Base-by-base conservation (phyloP, 1,139 yeast species). In the Taphrina pruni region DNA sequence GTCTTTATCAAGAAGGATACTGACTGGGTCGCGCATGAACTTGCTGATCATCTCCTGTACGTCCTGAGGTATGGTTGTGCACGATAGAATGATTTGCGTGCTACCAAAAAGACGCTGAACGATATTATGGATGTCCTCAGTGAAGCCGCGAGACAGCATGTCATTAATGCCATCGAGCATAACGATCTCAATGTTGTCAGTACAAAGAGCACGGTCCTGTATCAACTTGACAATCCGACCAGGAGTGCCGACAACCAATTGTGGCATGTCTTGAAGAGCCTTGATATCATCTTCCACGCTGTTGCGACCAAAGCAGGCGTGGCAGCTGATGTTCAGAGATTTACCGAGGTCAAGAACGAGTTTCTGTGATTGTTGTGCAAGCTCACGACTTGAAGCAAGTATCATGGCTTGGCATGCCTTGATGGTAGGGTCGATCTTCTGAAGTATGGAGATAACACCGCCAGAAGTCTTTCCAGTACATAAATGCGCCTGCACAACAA, bases 401-500 rank as follows among this genome's bases (percentile, higher is more conserved):
- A 94, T 92, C 81, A 94, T 86, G 77, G 97, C 75, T 70, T 62
- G 68, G 12, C 60, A 41, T 55, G 67, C 68, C 95, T 83, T 90
- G 95, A 78, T 94, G 88, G 80, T 38, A 21, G 58, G 84, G 70
- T 60, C 75, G 72, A 57, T 73, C 58, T 66, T 72, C 65, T 60
- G 97, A 81, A 94, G 86, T 77, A 96, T 94, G 77, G 97, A 89
- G 78, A 94, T 92, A 81, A 97, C 88, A 88, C 94, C 94, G 75
- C 98, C 94, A 78, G 98, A 99, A 73, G 99, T 94, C 86, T 94
- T 94, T 88, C 99, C 99, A 75, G 99, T 94, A 88, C 99, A 99
- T 70, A 98, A 93, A 86, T 94, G 99, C 76, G 98, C 97, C 84
- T 94, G 99, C 76, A 98, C 99, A 78, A 94, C 87, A 71, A 93